Evolutionary conservation across 768 basidiomycete genomes (phyloP), one percentile per base, ranked within the genome.

Genomic region (Boletus sp.): DNA sequence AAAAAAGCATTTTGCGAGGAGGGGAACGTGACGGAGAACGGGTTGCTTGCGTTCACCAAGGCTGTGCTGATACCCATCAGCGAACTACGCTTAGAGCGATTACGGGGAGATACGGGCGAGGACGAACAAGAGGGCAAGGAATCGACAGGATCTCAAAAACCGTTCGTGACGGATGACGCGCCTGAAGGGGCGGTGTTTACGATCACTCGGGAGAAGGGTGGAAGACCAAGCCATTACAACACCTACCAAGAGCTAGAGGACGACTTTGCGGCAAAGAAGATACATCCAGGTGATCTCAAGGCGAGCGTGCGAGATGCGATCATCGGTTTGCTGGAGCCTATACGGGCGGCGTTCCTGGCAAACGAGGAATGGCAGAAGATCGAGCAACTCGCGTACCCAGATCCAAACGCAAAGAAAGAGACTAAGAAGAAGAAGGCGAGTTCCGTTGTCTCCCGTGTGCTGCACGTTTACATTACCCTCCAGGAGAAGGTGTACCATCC

Each of bases 271-370:
- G 79, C 77, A 54, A 87, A 84, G 73, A 81, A 82, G 58, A 63
- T 99, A 5, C 93, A 97, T 70, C 97, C 97, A 7, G 86, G 83
- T 32, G 97, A 97, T 71, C 73, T 98, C 66, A 99, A 99, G 77
- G 71, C 70, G 4, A 80, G 83, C 0, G 90, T 96, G 15, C 79
- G 81, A 40, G 82, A 84, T 33, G 86, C 83, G 13, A 85, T 98
- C 67, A 79, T 82, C 64, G 76, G 77, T 25, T 73, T 99, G 40
- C 72, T 98, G 53, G 83, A 82, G 19, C 95, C 96, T 0, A 85
- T 99, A 46, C 81, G 88, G 58, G 81, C 83, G 58, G 80, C 83
- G 47, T 98, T 92, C 64, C 79, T 86, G 62, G 81, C 74, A 58
- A 84, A 83, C 64, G 79, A 86, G 62, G 92, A 92, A 67, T 98